Conservation (phyloP, 768 basidiomycete genomes). For the Leccinum disarticulatum region DNA sequence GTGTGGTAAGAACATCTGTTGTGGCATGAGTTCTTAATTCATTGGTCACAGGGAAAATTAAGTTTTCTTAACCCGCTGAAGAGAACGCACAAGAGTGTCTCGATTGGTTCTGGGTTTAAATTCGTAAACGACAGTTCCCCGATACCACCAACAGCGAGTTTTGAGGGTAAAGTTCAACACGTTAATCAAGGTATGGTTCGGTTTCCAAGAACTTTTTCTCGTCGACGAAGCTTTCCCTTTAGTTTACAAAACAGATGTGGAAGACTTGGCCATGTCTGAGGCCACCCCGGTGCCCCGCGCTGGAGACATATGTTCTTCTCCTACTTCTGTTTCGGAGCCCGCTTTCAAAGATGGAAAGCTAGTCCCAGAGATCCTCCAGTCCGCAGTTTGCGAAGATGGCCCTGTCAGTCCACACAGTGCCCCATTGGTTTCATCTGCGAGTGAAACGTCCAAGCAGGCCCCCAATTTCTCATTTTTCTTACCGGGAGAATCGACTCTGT, state of each 20-base stretch:
- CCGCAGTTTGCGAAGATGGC: neutral
- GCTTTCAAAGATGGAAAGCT: neutral
- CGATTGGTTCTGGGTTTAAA: slow-evolving; percentile 27
- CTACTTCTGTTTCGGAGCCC: neutral
- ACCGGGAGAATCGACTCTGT: slow-evolving; percentile 7
- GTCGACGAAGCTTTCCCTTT: neutral
- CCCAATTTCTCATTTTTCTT: neutral
- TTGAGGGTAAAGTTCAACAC: slow-evolving; percentile 35
- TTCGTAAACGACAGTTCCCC: slow-evolving; percentile 25
- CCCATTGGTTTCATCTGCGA: neutral
- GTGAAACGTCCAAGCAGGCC: neutral
- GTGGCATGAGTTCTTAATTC: neutral
- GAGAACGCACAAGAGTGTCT: slow-evolving; percentile 23
- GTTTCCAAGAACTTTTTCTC: neutral
- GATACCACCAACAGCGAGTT: slow-evolving; percentile 23
- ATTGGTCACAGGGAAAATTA: slow-evolving; percentile 29
- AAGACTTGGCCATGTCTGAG: slow-evolving; percentile 14
- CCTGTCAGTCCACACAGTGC: neutral
- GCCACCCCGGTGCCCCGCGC: neutral
- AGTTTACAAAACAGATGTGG: slow-evolving; percentile 33
- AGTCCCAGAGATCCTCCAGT: neutral
- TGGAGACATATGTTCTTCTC: neutral
- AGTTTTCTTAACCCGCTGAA: slow-evolving; percentile 25
- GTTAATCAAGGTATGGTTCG: slow-evolving; percentile 27
- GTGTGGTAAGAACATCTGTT: slow-evolving; percentile 40